These are phyloP conservation scores for Lepidium didymum DNA, from an alignment of 345 rosid species.

Conservation along the genomic window DNA sequence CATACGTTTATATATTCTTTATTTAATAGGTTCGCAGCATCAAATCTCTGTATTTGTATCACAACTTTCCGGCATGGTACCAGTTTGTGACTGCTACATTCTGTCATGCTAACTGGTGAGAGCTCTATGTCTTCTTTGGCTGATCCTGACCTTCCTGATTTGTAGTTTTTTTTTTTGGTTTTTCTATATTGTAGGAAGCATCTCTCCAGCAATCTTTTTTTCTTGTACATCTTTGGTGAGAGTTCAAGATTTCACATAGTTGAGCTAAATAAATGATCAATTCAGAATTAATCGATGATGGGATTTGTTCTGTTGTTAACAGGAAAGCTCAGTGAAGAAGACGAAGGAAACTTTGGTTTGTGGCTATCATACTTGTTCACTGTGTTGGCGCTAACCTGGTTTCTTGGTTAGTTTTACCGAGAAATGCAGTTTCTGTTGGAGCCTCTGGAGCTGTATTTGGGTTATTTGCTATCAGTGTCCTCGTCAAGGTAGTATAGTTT, in stretches of 20 bases:
- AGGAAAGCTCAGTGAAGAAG: constrained; percentile 97
- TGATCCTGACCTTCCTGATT: background rate
- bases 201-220: constrained; percentile 95
- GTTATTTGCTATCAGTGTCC: constrained; percentile 77
- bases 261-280: background rate
- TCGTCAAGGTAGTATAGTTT: constrained; percentile 56
- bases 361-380: constrained; percentile 81
- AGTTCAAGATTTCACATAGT: constrained; percentile 15
- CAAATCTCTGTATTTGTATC: constrained; percentile 70
- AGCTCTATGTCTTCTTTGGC: background rate
- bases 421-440: constrained; percentile 87
- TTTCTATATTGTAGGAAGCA: constrained; percentile 68
- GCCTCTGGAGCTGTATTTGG: constrained; percentile 97
- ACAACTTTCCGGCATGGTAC: constrained; percentile 74
- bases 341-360: constrained; percentile 74
- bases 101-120: constrained; percentile 95
- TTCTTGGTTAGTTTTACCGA: constrained; percentile 86
- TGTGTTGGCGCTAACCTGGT: constrained; percentile 83
- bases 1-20: background rate
- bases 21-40: constrained; percentile 44
- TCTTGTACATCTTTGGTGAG: constrained; percentile 93
- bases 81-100: constrained; percentile 89
- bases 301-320: constrained; percentile 3
- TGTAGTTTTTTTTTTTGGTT: background rate
- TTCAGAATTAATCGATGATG: constrained; percentile 7